These are phyloP conservation scores for Avena eriantha DNA, from an alignment of 176 grass and related monocot species.

Conservation along the genomic window DNA sequence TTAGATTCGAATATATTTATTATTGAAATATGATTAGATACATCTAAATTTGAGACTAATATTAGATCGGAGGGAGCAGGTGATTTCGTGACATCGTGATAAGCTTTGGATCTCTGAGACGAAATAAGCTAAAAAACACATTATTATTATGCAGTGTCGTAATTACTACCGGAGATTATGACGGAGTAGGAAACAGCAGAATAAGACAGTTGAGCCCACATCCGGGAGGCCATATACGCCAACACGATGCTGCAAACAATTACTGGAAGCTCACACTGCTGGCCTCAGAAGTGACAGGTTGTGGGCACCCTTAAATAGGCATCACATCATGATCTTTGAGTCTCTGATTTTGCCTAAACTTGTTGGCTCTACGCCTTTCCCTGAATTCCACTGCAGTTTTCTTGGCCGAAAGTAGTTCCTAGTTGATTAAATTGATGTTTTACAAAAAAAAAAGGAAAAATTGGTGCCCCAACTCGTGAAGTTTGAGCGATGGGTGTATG, in stretches of 20 bases:
- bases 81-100: neutral
- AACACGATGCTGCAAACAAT: neutral
- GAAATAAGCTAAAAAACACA: neutral
- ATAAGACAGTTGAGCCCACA: conserved; percentile 20
- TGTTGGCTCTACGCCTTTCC: neutral
- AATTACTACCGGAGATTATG: conserved; percentile 5
- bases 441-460: no score
- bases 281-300: neutral
- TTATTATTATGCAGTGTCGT: neutral
- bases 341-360: neutral
- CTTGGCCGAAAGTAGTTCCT: neutral
- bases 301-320: conserved; percentile 4
- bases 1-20: no score
- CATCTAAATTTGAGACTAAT: no score
- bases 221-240: neutral
- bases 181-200: neutral
- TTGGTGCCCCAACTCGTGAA: no score
- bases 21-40: no score
- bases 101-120: neutral
- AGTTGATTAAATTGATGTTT: no score
- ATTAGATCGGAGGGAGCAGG: no score
- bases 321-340: conserved; percentile 10
- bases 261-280: neutral
- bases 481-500: no score
- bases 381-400: neutral